Conservation (phyloP, 257 asterid species). For the Nyctanthes arbortristis region DNA sequence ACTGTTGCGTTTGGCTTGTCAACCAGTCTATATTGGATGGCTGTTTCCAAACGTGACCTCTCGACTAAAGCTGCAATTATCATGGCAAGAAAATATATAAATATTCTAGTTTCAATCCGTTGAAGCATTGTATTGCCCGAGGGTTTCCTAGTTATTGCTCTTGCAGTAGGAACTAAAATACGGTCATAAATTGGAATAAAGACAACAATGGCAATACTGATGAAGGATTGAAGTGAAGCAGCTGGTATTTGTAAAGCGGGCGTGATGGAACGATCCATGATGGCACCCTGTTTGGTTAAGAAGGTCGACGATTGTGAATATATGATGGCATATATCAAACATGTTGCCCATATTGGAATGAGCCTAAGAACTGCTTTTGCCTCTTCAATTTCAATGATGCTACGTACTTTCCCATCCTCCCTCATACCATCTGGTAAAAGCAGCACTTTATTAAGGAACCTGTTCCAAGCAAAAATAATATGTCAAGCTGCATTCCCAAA, state of each 20-base stretch:
- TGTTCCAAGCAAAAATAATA: constrained; percentile 5
- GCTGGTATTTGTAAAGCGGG: constrained; percentile 28
- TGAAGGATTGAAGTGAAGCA: constrained; percentile 30
- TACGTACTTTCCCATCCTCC: constrained; percentile 8
- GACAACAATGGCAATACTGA: constrained; percentile 23
- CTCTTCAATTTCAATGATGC: constrained; percentile 31
- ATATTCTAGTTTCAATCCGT: constrained; percentile 33
- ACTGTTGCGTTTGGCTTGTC: constrained; percentile 30
- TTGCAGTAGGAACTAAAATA: constrained; percentile 39
- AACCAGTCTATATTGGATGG: constrained; percentile 28
- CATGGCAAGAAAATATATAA: constrained; percentile 26
- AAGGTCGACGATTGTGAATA: constrained; percentile 39
- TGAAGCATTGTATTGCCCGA: constrained; percentile 41
- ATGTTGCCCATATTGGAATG: constrained; percentile 36
- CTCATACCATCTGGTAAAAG: constrained; percentile 10
- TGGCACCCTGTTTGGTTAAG: constrained; percentile 45
- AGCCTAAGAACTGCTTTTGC: constrained; percentile 36
- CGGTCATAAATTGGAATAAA: constrained; percentile 42
- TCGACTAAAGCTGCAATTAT: constrained; percentile 43
- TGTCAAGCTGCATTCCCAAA: too few relatives aligned
- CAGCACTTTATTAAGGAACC: constrained; percentile 36
- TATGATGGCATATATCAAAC: constrained; percentile 35
- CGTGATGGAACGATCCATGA: constrained; percentile 39
- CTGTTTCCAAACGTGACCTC: constrained; percentile 35
- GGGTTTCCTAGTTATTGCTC: constrained; percentile 36